phyloP scores from a whole-genome alignment of 352 stramenopile genomes.

The Elongisporangium undulatum region DNA sequence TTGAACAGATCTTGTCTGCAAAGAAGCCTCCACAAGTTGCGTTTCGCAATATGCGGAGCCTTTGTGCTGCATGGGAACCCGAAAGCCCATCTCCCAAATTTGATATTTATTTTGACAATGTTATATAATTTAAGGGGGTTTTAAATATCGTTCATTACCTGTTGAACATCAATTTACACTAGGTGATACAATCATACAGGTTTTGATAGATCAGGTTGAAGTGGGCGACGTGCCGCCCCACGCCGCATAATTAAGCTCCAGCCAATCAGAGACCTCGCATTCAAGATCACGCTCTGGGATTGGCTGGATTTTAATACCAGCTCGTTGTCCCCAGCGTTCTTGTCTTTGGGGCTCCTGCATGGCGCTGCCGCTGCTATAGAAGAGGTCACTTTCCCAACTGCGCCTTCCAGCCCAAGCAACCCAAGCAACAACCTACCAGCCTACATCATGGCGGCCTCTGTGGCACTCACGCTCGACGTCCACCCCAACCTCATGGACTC shows the following conservation, averaged over 20 bases:
- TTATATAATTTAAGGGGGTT: not conserved
- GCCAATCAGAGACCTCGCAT: conserved; percentile 8
- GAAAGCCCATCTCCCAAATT: not conserved
- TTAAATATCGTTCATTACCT: not conserved
- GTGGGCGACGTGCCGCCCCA: not conserved
- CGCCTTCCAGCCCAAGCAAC: conserved; percentile 10
- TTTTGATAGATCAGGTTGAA: not conserved
- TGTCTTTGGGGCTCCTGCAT: conserved; percentile 8
- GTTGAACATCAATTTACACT: not conserved
- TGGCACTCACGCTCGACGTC: conserved; percentile 39
- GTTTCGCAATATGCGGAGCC: not conserved
- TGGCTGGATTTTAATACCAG: conserved; percentile 2
- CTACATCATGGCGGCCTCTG: conserved; percentile 31
- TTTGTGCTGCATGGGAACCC: not conserved
- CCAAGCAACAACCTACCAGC: conserved; percentile 3
- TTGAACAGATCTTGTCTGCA: not conserved
- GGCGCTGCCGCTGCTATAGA: not conserved
- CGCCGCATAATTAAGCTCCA: conserved; percentile 3
- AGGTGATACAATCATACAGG: not conserved
- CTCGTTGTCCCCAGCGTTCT: conserved; percentile 2
- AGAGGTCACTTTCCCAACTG: conserved; percentile 16
- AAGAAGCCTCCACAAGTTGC: not conserved
- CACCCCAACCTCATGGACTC: conserved; percentile 35
- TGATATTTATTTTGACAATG: not conserved
- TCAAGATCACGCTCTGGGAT: not conserved